Conservation (phyloP, 306 rosid species). For the Begonia peltatifolia region DNA sequence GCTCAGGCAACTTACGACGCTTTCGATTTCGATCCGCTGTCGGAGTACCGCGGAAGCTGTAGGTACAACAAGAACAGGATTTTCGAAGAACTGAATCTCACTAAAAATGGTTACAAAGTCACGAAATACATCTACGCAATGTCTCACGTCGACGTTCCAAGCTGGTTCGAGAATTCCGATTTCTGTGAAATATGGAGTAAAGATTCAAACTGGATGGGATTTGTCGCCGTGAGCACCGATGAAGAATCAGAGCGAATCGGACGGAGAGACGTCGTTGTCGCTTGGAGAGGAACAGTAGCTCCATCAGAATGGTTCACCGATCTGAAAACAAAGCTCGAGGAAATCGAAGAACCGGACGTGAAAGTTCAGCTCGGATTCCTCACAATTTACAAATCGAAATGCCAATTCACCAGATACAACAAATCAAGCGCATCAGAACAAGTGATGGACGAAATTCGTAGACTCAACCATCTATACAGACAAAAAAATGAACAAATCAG, state of each 20-base stretch:
- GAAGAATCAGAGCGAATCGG: conserved; percentile 43
- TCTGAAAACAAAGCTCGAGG: conserved; percentile 34
- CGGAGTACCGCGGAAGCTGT: conserved; percentile 52
- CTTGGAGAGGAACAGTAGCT: conserved; percentile 59
- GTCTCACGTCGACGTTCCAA: conserved; percentile 41
- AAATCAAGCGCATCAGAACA: conserved; percentile 60
- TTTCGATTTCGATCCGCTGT: conserved; percentile 43
- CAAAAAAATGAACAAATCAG: conserved; percentile 42
- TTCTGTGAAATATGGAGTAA: conserved; percentile 42
- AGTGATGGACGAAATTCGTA: conserved; percentile 31
- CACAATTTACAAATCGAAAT: conserved; percentile 40
- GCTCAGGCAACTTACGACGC: conserved; percentile 66
- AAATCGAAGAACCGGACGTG: conserved; percentile 22
- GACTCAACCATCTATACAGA: conserved; percentile 17
- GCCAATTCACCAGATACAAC: conserved; percentile 36
- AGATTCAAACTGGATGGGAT: conserved; percentile 69
- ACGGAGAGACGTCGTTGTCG: conserved; percentile 41
- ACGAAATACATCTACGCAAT: conserved; percentile 46
- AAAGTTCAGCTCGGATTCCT: conserved; percentile 58
- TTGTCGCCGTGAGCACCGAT: conserved; percentile 35
- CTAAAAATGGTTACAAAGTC: conserved; percentile 26
- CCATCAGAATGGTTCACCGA: conserved; percentile 61
- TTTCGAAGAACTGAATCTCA: conserved; percentile 25
- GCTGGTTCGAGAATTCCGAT: conserved; percentile 45
- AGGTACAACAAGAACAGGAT: conserved; percentile 27